Evolutionary conservation across 176 grass and related monocot genomes (phyloP).

Genomic region (Raddia guianensis): DNA sequence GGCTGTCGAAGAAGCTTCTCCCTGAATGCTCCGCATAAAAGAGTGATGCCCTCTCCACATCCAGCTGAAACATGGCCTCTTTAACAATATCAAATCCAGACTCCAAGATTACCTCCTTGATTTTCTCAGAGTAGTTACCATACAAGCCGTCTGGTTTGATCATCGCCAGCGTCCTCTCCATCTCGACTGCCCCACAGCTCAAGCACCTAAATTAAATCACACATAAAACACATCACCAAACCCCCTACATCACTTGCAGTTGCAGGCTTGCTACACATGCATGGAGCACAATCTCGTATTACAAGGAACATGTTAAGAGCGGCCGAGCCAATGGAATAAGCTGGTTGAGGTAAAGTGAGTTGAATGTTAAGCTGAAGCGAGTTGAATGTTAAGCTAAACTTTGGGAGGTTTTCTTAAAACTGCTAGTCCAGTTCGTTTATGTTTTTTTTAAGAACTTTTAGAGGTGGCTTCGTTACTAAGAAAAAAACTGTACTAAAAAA

Average conservation of each 20-base stretch:
- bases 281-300: not conserved
- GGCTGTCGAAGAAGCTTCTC: conserved; percentile 82
- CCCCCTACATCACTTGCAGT: conserved; percentile 12
- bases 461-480: too few relatives aligned
- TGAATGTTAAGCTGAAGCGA: too few relatives aligned
- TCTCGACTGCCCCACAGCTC: conserved; percentile 39
- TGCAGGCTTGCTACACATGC: not conserved
- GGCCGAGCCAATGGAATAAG: too few relatives aligned
- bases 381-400: too few relatives aligned
- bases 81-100: conserved; percentile 69
- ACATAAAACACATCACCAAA: not conserved
- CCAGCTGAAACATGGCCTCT: conserved; percentile 53
- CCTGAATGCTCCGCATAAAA: conserved; percentile 81
- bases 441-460: too few relatives aligned
- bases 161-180: conserved; percentile 77
- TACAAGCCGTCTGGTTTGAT: conserved; percentile 86
- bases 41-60: conserved; percentile 54
- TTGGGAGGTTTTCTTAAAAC: too few relatives aligned
- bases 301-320: not conserved
- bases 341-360: too few relatives aligned
- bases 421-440: too few relatives aligned
- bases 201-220: conserved; percentile 52
- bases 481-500: too few relatives aligned
- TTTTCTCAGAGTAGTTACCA: conserved; percentile 60
- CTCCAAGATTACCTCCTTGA: conserved; percentile 63